Evolutionary conservation across 139 green algal genomes (phyloP).

Genomic region (Yamagishiella unicocca): DNA sequence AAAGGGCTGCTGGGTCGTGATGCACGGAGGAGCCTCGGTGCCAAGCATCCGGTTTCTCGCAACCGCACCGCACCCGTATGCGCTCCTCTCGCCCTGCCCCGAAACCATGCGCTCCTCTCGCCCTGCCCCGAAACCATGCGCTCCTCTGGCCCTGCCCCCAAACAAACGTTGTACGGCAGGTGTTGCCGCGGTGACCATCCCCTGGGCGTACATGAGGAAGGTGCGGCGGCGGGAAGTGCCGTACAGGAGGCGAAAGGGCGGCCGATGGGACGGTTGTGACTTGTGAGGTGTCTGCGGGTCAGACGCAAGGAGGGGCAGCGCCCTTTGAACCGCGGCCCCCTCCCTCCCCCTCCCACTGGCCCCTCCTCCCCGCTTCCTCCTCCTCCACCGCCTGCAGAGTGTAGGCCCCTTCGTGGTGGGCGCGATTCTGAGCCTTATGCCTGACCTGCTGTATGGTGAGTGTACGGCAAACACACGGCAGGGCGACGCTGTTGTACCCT

Average conservation of each 20-base stretch:
- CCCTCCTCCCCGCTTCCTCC: background rate
- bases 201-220: conserved; percentile 34
- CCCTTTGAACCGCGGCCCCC: background rate
- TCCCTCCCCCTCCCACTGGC: background rate
- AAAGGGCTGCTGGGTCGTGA: too few relatives aligned
- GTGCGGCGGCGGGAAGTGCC: background rate
- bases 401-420: conserved; percentile 35
- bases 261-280: too few relatives aligned
- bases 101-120: too few relatives aligned
- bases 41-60: too few relatives aligned
- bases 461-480: background rate
- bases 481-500: too few relatives aligned
- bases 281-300: too few relatives aligned
- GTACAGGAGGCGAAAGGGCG: background rate
- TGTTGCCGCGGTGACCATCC: conserved; percentile 7
- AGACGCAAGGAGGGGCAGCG: too few relatives aligned
- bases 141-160: background rate
- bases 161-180: too few relatives aligned
- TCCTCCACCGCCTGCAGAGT: background rate
- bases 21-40: too few relatives aligned
- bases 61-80: background rate
- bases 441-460: conserved; percentile 41
- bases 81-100: background rate
- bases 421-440: conserved; percentile 1
- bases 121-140: too few relatives aligned